Evolutionary conservation across 1,284 basidiomycete genomes (phyloP), one percentile per base, ranked within the genome.

Genomic region (Ceratobasidium sp.): DNA sequence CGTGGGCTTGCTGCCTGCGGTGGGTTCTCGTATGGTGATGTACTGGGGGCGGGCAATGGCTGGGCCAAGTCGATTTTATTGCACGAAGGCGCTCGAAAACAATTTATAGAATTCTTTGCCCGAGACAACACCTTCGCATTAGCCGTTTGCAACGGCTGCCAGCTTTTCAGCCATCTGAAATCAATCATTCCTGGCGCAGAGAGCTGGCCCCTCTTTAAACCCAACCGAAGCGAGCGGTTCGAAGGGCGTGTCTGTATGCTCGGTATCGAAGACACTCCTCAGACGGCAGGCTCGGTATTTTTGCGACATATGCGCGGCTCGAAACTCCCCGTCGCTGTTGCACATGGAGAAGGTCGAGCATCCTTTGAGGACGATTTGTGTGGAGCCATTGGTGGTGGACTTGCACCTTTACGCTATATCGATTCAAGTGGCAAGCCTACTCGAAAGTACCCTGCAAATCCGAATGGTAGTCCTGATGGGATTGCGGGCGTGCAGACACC

Each of bases 1-100:
- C 88, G 90, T 47, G 98, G 98, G 76, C 83, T 99, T 73, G 97
- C 94, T 1, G 97, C 97, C 0, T 99, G 97, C 82, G 97, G 97
- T 77, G 97, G 97, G 6, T 99, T 99, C 88, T 98, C 97, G 13
- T 99, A 98, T 82, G 98, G 97, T 71, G 97, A 99, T 84, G 97
- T 99, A 15, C 89, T 99, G 11, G 97, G 98, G 47, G 97, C 98
- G 5, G 98, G 97, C 17, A 96, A 94, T 82, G 98, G 98, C 45
- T 99, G 98, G 98, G 97, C 97, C 6, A 92, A 97, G 83, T 96
- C 96, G 20, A 92, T 96, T 35, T 88, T 98, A 37, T 89, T 98
- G 64, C 93, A 98, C 84, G 85, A 88, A 37, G 86, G 83, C 1
- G 94, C 95, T 1, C 88, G 93, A 37, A 85, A 83, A 39, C 92